These are phyloP conservation scores for Cruciata laevipes DNA, from an alignment of 257 asterid species.

Conservation along the genomic window DNA sequence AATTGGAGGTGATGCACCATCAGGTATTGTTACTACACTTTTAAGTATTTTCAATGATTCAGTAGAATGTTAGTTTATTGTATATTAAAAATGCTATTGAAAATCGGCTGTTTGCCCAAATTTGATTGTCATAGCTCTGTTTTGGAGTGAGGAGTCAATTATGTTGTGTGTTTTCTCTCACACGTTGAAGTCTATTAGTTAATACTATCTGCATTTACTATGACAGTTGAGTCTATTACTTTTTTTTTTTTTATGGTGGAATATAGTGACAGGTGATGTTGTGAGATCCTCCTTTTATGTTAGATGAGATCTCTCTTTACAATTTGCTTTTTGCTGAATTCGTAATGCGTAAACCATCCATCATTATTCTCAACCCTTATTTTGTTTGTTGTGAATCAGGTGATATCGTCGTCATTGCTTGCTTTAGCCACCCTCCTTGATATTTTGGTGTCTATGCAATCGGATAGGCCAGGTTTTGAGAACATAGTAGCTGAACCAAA, in stretches of 20 bases:
- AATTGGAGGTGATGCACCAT: constrained; percentile 87
- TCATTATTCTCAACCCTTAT: constrained; percentile 10
- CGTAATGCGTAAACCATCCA: background rate
- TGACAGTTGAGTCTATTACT: background rate
- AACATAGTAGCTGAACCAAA: constrained; percentile 49
- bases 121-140: background rate
- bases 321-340: background rate
- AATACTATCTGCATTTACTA: background rate
- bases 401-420: constrained; percentile 73
- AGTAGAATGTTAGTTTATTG: background rate
- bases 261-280: background rate
- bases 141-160: background rate
- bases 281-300: background rate
- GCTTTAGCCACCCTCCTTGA: constrained; percentile 89
- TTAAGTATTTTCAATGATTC: background rate
- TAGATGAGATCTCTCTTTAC: background rate
- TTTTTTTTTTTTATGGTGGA: background rate
- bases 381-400: constrained; percentile 41
- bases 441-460: constrained; percentile 42
- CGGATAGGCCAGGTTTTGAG: constrained; percentile 52
- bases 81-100: background rate
- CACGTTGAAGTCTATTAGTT: background rate
- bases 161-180: background rate
- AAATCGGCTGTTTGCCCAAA: background rate
- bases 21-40: constrained; percentile 39